Percentiles rank a stretch among this genome's conserved stretches.
phyloP scores from a whole-genome alignment of 345 rosid species.

The Aethionema arabicum region DNA sequence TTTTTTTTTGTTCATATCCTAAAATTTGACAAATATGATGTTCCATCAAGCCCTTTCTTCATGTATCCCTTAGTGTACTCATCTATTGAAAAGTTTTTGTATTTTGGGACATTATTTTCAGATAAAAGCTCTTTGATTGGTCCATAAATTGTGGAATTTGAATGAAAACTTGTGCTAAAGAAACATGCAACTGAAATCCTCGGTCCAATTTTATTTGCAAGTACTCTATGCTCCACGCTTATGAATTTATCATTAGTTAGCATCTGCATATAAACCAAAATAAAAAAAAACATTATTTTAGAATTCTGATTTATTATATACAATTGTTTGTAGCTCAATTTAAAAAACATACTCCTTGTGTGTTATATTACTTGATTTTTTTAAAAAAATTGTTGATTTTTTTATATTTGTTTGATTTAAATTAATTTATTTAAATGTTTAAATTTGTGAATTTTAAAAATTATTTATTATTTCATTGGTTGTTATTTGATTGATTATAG shows the following conservation, averaged over 20 bases:
- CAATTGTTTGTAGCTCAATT: too few species aligned
- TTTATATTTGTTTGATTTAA: too few species aligned
- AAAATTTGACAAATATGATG: slow-evolving; percentile 26
- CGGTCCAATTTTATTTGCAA: slow-evolving; percentile 33
- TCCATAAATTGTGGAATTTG: slow-evolving; percentile 32
- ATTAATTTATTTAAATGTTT: too few species aligned
- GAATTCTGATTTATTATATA: not conserved
- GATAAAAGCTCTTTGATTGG: slow-evolving; percentile 48
- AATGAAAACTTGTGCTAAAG: slow-evolving; percentile 18
- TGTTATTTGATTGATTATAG: too few species aligned
- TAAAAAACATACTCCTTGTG: too few species aligned
- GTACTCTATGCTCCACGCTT: slow-evolving; percentile 42
- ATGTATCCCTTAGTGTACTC: slow-evolving; percentile 34
- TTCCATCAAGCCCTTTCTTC: slow-evolving; percentile 36
- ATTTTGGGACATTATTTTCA: slow-evolving; percentile 42
- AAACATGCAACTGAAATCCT: slow-evolving; percentile 48
- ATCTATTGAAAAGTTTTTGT: slow-evolving; percentile 22
- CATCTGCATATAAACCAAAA: slow-evolving; percentile 29
- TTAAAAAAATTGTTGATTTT: too few species aligned
- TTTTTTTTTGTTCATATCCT: slow-evolving; percentile 17
- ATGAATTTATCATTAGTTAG: slow-evolving; percentile 43
- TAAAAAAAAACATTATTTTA: not conserved
- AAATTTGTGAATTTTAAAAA: too few species aligned
- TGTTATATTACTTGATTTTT: too few species aligned
- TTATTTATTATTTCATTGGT: too few species aligned